Conservation (phyloP, 805 yeast genomes). For the Saccharomyces cerevisiae region DNA sequence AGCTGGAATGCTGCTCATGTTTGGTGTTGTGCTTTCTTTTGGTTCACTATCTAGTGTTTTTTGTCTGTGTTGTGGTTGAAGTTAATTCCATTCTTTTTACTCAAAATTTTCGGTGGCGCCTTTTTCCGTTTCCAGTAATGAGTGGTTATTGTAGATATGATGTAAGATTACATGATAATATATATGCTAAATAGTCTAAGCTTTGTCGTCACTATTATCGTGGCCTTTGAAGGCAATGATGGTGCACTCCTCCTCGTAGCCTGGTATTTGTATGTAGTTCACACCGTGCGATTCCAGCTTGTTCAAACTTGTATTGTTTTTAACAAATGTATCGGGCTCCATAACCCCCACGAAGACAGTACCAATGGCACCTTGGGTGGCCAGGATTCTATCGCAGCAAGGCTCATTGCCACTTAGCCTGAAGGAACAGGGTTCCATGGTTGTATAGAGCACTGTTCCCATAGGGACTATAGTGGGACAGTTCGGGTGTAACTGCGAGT, state of each 20-base stretch:
- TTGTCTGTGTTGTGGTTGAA: background rate
- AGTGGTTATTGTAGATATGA: background rate
- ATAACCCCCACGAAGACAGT: conserved; percentile 85
- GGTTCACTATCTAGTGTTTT: background rate
- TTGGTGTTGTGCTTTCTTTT: background rate
- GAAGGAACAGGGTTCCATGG: conserved; percentile 95
- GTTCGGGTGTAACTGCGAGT: conserved; percentile 29
- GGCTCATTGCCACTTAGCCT: conserved; percentile 86
- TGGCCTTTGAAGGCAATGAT: conserved; percentile 71
- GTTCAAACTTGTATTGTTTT: conserved; percentile 55
- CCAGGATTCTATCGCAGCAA: conserved; percentile 72
- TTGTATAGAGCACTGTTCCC: conserved; percentile 80
- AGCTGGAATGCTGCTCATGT: background rate
- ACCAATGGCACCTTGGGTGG: conserved; percentile 39
- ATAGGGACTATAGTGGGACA: conserved; percentile 42
- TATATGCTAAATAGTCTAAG: background rate
- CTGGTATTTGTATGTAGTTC: conserved; percentile 73
- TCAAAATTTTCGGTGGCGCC: background rate
- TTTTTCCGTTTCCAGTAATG: background rate
- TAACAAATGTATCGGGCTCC: conserved; percentile 87
- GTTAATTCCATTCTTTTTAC: background rate
- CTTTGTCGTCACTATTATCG: background rate
- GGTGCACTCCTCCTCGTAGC: conserved; percentile 65
- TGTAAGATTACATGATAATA: background rate
- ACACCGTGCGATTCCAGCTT: conserved; percentile 51